These are phyloP conservation scores for Nicotiana benthamiana DNA, from an alignment of 257 asterid genomes.

Conservation along the genomic window DNA sequence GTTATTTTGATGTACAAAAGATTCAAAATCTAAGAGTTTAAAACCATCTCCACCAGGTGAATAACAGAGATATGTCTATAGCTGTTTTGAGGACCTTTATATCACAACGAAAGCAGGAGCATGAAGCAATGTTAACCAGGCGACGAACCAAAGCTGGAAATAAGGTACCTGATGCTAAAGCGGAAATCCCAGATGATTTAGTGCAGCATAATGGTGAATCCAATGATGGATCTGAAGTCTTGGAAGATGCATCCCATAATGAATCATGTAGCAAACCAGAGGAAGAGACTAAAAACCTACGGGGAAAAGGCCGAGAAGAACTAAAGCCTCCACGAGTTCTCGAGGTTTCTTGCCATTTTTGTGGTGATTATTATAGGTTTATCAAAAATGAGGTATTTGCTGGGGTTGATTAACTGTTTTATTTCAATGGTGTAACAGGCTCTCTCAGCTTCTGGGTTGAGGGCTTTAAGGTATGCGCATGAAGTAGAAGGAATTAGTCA, in stretches of 20 bases:
- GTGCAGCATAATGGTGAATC: constrained; percentile 26
- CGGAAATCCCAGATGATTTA: constrained; percentile 20
- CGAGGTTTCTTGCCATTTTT: constrained; percentile 50
- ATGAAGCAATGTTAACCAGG: constrained; percentile 42
- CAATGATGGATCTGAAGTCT: constrained; percentile 38
- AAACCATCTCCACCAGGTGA: constrained; percentile 48
- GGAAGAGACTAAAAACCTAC: constrained; percentile 21
- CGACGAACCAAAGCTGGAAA: constrained; percentile 39
- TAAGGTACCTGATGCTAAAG: constrained; percentile 21
- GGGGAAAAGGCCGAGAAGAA: constrained; percentile 41
- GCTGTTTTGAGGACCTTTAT: constrained; percentile 87
- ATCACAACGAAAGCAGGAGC: constrained; percentile 59
- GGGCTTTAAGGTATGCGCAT: constrained; percentile 92
- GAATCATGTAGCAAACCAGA: constrained; percentile 36
- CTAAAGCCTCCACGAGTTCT: constrained; percentile 70
- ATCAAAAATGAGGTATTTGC: background rate
- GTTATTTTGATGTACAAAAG: background rate
- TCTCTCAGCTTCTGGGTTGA: constrained; percentile 90
- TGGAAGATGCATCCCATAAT: constrained; percentile 27
- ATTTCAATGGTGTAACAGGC: constrained; percentile 41
- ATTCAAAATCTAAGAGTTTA: constrained; percentile 10
- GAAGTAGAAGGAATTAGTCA: constrained; percentile 87
- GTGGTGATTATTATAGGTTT: background rate
- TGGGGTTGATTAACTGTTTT: background rate
- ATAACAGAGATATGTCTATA: constrained; percentile 91